Evolutionary conservation across 2,329 filamentous ascomycete genomes (phyloP).

Genomic region (Juglanconis sp.): DNA sequence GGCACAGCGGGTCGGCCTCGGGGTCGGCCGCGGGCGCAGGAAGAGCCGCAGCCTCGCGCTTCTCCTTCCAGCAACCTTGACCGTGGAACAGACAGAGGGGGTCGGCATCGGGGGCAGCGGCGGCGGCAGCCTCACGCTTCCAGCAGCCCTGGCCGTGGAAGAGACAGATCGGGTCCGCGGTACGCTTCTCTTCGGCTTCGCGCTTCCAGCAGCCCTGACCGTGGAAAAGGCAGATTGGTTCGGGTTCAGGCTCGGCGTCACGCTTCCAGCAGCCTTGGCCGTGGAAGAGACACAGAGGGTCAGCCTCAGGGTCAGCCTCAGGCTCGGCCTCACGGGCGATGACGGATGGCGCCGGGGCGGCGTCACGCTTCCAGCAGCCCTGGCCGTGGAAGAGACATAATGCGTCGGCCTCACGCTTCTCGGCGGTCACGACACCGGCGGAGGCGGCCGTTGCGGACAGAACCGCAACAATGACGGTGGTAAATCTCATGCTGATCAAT

Average conservation of each 20-base stretch:
- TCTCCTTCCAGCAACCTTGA: constrained; percentile 21
- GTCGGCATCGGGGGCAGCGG: constrained; percentile 13
- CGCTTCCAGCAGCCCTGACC: constrained; percentile 35
- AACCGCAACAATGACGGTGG: constrained; percentile 24
- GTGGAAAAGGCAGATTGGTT: constrained; percentile 23
- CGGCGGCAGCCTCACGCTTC: constrained; percentile 21
- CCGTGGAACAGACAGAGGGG: constrained; percentile 14
- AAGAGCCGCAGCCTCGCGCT: constrained; percentile 18
- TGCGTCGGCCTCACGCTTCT: constrained; percentile 22
- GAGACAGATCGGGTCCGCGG: constrained; percentile 27
- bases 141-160: constrained; percentile 33
- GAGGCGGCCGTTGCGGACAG: constrained; percentile 22
- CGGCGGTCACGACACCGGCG: constrained; percentile 26
- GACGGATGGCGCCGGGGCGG: constrained; percentile 15
- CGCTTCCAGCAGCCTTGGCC: constrained; percentile 34
- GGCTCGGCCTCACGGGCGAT: constrained; percentile 9
- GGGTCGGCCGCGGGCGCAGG: constrained; percentile 18
- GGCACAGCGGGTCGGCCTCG: constrained; percentile 21
- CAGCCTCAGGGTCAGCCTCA: constrained; percentile 11
- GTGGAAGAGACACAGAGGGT: constrained; percentile 19
- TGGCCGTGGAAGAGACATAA: constrained; percentile 37
- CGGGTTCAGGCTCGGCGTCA: constrained; percentile 12
- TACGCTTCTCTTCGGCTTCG: constrained; percentile 19
- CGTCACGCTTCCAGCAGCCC: constrained; percentile 41
- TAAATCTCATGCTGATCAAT: constrained; percentile 27